Evolutionary conservation across 371 early-diverging fungal species (phyloP), one percentile per base, ranked within the genome.

Genomic region (Lichtheimia corymbifera): DNA sequence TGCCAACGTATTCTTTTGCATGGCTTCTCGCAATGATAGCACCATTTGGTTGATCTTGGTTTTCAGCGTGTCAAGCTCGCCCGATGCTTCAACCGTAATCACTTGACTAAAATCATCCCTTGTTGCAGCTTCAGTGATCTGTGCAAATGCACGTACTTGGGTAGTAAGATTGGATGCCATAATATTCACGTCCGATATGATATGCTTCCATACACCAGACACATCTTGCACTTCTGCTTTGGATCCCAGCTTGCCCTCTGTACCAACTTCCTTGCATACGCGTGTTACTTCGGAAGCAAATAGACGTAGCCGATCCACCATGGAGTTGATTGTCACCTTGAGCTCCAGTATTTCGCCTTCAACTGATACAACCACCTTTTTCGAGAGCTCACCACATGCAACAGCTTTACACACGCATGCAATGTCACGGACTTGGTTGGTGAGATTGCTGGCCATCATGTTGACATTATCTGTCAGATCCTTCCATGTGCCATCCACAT

Each of bases 21-120:
- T 81, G 61, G 83, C 85, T 47, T 83, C 85, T 4, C 88, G 79
- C 59, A 88, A 65, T 15, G 79, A 79, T 42, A 70, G 66, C 6
- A 87, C 63, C 85, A 88, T 88, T 53, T 87, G 82, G 63, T 88
- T 87, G 61, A 88, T 88, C 67, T 86, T 85, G 55, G 84, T 83
- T 66, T 88, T 87, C 52, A 88, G 79, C 53, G 87, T 81, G 53
- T 88, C 86, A 87, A 67, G 85, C 65, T 88, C 87, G 20, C 87
- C 87, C 17, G 80, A 79, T 0, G 87, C 87, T 56, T 85, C 84
- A 5, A 86, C 80, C 5, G 85, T 88, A 56, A 88, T 86, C 61
- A 82, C 74, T 20, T 77, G 77, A 17, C 80, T 80, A 43, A 79
- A 86, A 64, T 86, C 85, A n/a, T 84, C 84, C 6, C 74, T 79